Evolutionary conservation across 768 basidiomycete genomes (phyloP), one percentile per base, ranked within the genome.

Genomic region (Tricholoma matsutake): DNA sequence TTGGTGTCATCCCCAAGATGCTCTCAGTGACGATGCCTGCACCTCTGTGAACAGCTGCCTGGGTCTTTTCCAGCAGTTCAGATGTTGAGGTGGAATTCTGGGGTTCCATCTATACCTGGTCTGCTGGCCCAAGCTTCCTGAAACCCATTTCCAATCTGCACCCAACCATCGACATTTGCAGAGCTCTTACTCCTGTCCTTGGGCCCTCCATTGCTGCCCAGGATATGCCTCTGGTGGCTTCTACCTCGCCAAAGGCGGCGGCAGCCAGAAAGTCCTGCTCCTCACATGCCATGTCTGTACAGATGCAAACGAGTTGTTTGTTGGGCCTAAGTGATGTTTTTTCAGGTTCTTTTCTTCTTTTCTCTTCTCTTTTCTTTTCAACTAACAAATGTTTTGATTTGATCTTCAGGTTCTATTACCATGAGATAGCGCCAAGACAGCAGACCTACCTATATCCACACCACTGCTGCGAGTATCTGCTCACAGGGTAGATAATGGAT

Each of bases 1-100:
- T 79, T 14, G 78, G 77, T 3, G 75, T 79, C 45, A 47, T 65
- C 51, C 72, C 73, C 29, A 71, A 73, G n/a, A 66, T 68, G 61
- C 66, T 67, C 70, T 68, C 67, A 69, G 64, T 61, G 64, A 18
- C 64, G 65, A 51, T 49, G 76, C 78, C 5, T 64, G 54, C 68
- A 58, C 71, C 35, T 69, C 72, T 6, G 54, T 76, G 55, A 61
- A 67, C 28, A 71, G 69, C 54, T 72, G 76, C 66, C 71, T 71
- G 54, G 62, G 52, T 20, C 65, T 75, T 60, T 77, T 79, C 66
- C 62, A 71, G 64, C 20, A 66, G 53, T 65, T 70, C 67, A 25
- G 70, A 79, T 57, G 63, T 79, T 66, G 73, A 80, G 51, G 62
- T 79, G 35, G 78, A 73, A 14, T 78, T 57, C 61, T 72, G 75